Base-by-base conservation (phyloP, 2,329 filamentous ascomycete species). In the Alternaria consortialis region DNA sequence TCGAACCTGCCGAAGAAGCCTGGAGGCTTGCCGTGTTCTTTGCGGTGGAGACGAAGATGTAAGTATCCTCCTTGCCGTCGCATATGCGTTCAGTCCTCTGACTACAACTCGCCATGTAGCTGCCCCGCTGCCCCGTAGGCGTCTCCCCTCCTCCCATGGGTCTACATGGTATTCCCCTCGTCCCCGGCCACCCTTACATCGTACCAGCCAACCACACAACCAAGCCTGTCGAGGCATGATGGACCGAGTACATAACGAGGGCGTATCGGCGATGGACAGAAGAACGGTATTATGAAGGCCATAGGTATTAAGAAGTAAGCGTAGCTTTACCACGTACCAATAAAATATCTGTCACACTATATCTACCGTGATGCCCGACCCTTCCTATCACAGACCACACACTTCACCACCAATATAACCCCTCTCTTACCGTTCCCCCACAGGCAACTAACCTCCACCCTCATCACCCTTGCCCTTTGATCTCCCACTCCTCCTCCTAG, bases 401-500 rank as follows among this genome's bases (percentile, higher is more conserved):
- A 57, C 11, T 7, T 8, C 29, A 31, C 7, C 3, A 5, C 37
- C 17, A 17, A 20, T 20, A 2, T 20, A 20, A 20, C 20, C 20
- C 2, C 20, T 20, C 20, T 20, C 20, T 20, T 20, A n/a, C n/a
- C n/a, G n/a, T n/a, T 31, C 15, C 31, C 31, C 39, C 29, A 13
- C 7, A 20, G 27, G 20, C 17, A 36, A 44, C 27, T 59, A 48
- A 17, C 58, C 27, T 36, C 27, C 52, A 3, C 27, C 46, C 17
- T 20, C 40, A 4, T 3, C 42, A 7, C 17, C 29, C 36, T n/a
- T 25, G 7, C 13, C 46, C 40, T n/a, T 50, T 8, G 20, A 5
- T 36, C 46, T 64, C 27, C 44, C 64, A 47, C 65, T 67, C 12
- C 65, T 57, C 23, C 69, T 46, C n/a, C 69, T 58, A 9, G 62